Base-by-base conservation (phyloP, 345 rosid genomes). In the Salix exigua region DNA sequence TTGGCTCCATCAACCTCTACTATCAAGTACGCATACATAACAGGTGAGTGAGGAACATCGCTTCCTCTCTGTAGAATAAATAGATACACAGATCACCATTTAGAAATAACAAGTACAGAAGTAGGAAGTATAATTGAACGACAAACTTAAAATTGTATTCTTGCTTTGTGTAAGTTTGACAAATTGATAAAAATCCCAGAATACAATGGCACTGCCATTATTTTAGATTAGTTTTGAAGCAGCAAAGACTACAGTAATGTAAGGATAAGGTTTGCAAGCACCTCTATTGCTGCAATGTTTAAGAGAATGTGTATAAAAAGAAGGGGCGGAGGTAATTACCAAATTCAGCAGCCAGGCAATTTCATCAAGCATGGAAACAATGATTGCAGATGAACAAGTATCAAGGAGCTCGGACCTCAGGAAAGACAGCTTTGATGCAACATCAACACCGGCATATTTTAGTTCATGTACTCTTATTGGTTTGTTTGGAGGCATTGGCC, bases 21-120 rank as follows among this genome's bases (percentile, higher is more conserved):
- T 23, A 89, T 85, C 72, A 95, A 80, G 86, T 95, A 93, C 38
- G 97, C 94, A 80, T 95, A 95, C 89, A 85, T 88, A 73, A 95
- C 97, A 71, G 99, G 97, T n/a, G 97, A 93, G 88, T 95, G 91
- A 75, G 97, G 97, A 85, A 93, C 90, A 83, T 95, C 99, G 38
- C 88, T 83, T 81, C 97, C 99, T 87, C 99, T 90, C 99, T 95
- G 88, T 86, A 87, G 82, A 75, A 74, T 70, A 70, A 76, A 70
- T 48, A 65, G 30, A 58, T n/a, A 31, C 30, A 33, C 50, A 13
- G 50, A 69, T 51, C 75, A 18, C n/a, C 33, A 26, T 44, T 73
- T 23, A 61, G 12, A 63, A 11, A 55, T 71, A 31, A 67, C 60
- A 66, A 50, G 50, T 6, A 72, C 17, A 76, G 25, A 70, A 72